Base-by-base conservation (phyloP, 2,329 filamentous ascomycete genomes). In the Penicillium sp. region DNA sequence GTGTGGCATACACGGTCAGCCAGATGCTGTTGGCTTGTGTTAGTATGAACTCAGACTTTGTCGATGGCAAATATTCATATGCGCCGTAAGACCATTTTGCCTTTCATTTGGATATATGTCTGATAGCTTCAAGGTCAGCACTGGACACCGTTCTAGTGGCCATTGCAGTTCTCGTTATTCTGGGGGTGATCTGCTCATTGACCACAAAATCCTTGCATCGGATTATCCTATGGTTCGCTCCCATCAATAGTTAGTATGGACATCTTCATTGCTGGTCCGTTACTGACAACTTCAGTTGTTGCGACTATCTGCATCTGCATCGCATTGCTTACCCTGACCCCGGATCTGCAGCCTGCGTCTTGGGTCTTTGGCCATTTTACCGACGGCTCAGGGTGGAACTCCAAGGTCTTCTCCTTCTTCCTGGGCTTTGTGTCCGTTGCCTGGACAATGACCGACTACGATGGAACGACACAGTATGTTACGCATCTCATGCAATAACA, bases 361-460 rank as follows among this genome's bases (percentile, higher is more conserved):
- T 83, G 79, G 75, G 82, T 85, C 1, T 85, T 85, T 54, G 79
- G 77, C 3, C 72, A 81, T 51, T 76, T 85, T 41, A 80, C 75
- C 11, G 79, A 84, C 60, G 79, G 80, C 41, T 84, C 82, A 9
- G 81, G 82, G 22, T 85, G 81, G 81, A 77, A 77, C 10, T 81
- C 75, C 18, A 80, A 76, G 55, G 72, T 74, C 2, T 84, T 84
- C 55, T 84, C 82, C 0, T 85, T 84, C 57, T 71, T 85, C 9
- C 70, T 85, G 6, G 80, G 80, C 49, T 80, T 71, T 41, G 70
- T 73, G 36, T 64, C 61, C 10, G 67, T 73, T 8, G 67, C 69
- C 35, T 72, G 68, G 67, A 83, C 80, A n/a, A 84, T 86, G 81
- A 86, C 82, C 5, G 82, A 84, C 61, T 85, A 84, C 62, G 82